phyloP scores from a whole-genome alignment of 306 rosid species.

The Cicer pinnatifidum region DNA sequence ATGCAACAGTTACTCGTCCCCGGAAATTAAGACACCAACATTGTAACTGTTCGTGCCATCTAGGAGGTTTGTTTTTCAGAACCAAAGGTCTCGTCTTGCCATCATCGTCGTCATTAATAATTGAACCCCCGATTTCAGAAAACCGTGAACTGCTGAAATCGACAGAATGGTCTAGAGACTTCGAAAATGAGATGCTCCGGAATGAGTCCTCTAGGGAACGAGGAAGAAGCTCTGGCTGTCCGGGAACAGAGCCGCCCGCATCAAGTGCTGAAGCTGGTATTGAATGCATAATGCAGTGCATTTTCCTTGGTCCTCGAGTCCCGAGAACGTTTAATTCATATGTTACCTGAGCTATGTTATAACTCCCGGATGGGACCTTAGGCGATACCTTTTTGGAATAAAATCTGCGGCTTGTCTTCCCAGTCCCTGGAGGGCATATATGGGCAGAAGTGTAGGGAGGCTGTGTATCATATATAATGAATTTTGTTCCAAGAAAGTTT shows the following conservation, averaged over 20 bases:
- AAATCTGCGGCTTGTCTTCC: constrained; percentile 80
- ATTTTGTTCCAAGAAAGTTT: constrained; percentile 92
- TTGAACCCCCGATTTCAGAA: constrained; percentile 65
- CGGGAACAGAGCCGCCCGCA: constrained; percentile 74
- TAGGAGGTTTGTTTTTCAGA: constrained; percentile 87
- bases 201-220: constrained; percentile 72
- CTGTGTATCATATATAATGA: constrained; percentile 83
- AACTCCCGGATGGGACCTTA: constrained; percentile 89
- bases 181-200: constrained; percentile 76
- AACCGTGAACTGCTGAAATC: constrained; percentile 83
- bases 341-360: constrained; percentile 85
- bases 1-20: constrained; percentile 83
- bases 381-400: constrained; percentile 90
- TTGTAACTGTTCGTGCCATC: constrained; percentile 89
- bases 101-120: constrained; percentile 55
- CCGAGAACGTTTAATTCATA: constrained; percentile 91
- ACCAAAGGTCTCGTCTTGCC: constrained; percentile 67
- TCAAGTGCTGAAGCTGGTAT: constrained; percentile 81
- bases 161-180: constrained; percentile 65
- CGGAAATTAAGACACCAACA: constrained; percentile 94
- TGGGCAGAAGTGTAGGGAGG: constrained; percentile 69
- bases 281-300: constrained; percentile 91
- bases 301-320: constrained; percentile 91
- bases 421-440: constrained; percentile 70
- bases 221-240: constrained; percentile 74